Base-by-base conservation (phyloP, 495 filamentous ascomycete species). In the Aspergillus cavernicola region DNA sequence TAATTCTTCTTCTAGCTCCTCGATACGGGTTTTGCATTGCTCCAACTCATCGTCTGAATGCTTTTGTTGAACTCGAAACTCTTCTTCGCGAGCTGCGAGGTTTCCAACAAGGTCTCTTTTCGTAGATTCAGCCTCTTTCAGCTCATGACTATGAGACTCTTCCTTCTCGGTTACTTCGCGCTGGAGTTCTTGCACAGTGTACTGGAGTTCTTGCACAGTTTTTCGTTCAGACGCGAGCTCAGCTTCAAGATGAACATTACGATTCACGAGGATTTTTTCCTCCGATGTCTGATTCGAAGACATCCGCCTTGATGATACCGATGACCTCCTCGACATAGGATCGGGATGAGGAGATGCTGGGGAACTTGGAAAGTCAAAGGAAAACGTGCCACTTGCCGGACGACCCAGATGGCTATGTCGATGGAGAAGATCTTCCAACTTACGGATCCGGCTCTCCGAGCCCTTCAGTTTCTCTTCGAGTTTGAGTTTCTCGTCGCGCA, bases 51-150 rank as follows among this genome's bases (percentile, higher is more conserved):
- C 71, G 58, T 96, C 87, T 15, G 97, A 75, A 9, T 80, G 85
- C 59, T 83, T 87, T 20, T 92, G 83, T 66, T 97, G 91, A 47
- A 84, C 83, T 37, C 86, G 77, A 61, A 96, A 96, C 62, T 97
- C 92, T 24, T 83, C 83, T 63, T 95, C 89, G 28, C 90, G 81
- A 28, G 92, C 88, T 60, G 97, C 90, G 65, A 99, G 85, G 61
- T 99, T 99, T 35, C 88, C 87, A 65, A 99, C 82, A 1, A 99
- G 80, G 61, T 99, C 93, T 62, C 88, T 84, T 68, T 99, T 99
- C 0, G 88, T 99, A 3, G 88, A 92, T 55, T 89, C 85, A 11
- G 79, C 88, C 64, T 96, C 90, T 55, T 92, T 85, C 37, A 90
- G 80, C 53, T 84, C 85, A 39, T 81, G 77, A 6, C 74, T 77